These are phyloP conservation scores for Apiospora malaysiana DNA, from an alignment of 2,329 filamentous ascomycete species.

Conservation along the genomic window DNA sequence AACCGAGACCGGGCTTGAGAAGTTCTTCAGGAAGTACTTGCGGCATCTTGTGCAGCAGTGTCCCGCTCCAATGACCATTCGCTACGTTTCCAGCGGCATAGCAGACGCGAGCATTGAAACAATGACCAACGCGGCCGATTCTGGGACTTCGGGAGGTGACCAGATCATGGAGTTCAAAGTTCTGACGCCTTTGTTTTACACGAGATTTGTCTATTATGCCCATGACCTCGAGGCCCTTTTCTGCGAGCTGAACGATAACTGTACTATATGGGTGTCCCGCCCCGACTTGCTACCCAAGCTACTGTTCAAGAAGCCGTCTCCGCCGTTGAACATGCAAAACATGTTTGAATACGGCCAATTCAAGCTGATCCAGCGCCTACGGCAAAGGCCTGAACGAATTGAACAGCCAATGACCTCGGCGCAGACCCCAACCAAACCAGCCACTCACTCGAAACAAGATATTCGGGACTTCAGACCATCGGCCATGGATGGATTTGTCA, in stretches of 20 bases:
- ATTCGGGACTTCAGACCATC: conserved; percentile 56
- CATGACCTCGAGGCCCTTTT: conserved; percentile 67
- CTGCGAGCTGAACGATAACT: conserved; percentile 63
- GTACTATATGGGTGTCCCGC: conserved; percentile 62
- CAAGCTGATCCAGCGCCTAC: conserved; percentile 50
- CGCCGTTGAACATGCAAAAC: conserved; percentile 42
- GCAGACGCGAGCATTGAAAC: conserved; percentile 43
- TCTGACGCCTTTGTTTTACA: conserved; percentile 70
- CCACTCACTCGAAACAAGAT: conserved; percentile 38
- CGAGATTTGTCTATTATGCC: conserved; percentile 67
- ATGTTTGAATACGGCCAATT: conserved; percentile 49
- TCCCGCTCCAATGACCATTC: conserved; percentile 51
- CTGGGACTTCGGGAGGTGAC: conserved; percentile 27
- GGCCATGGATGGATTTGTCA: conserved; percentile 56
- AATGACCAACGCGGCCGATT: conserved; percentile 42
- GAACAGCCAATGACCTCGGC: conserved; percentile 49
- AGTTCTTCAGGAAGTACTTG: conserved; percentile 54
- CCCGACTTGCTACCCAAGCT: conserved; percentile 56
- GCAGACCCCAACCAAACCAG: conserved; percentile 27
- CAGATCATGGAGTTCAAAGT: conserved; percentile 61
- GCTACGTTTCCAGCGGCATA: conserved; percentile 60
- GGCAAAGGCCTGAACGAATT: conserved; percentile 48
- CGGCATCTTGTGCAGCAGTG: conserved; percentile 55
- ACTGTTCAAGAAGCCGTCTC: conserved; percentile 47
- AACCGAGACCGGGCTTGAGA: conserved; percentile 55